Percentiles rank a stretch among this genome's conserved stretches.
phyloP scores from a whole-genome alignment of 768 basidiomycete species.

The Coprinopsis sp. region DNA sequence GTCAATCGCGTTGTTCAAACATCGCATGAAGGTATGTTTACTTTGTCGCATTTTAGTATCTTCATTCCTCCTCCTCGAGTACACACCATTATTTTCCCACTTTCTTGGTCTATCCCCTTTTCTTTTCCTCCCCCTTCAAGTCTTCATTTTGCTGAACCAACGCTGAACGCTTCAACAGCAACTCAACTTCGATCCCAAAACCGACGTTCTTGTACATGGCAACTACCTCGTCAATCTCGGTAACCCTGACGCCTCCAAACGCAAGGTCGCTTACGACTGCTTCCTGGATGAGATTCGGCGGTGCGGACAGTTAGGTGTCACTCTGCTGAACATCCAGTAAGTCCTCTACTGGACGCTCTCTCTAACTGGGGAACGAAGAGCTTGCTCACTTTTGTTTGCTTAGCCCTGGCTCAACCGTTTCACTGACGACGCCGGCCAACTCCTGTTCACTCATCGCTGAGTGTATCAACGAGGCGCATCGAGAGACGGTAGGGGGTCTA shows the following conservation, averaged over 20 bases:
- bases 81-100: slow-evolving; percentile 50
- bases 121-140: no score
- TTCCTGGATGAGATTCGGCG: slow-evolving; percentile 80
- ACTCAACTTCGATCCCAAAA: no score
- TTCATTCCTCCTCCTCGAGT: no score
- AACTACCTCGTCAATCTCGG: slow-evolving; percentile 84
- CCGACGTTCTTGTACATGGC: slow-evolving; percentile 77
- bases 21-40: slow-evolving; percentile 51
- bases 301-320: slow-evolving; percentile 71
- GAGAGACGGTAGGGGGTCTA: slow-evolving; percentile 35
- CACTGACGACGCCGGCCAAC: slow-evolving; percentile 53
- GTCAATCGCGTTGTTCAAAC: slow-evolving; percentile 55
- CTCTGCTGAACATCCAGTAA: slow-evolving; percentile 82
- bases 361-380: no score
- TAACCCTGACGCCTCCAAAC: slow-evolving; percentile 71
- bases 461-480: slow-evolving; percentile 71
- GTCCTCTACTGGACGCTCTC: slow-evolving; percentile 22
- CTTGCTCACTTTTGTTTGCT: not conserved
- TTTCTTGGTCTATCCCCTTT: no score
- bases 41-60: no score
- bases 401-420: slow-evolving; percentile 81
- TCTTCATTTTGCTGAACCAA: no score
- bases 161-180: no score
- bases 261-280: slow-evolving; percentile 69
- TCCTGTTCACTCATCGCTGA: slow-evolving; percentile 64